Base-by-base conservation (phyloP, 495 filamentous ascomycete genomes). In the Trichoderma orchidacearum region DNA sequence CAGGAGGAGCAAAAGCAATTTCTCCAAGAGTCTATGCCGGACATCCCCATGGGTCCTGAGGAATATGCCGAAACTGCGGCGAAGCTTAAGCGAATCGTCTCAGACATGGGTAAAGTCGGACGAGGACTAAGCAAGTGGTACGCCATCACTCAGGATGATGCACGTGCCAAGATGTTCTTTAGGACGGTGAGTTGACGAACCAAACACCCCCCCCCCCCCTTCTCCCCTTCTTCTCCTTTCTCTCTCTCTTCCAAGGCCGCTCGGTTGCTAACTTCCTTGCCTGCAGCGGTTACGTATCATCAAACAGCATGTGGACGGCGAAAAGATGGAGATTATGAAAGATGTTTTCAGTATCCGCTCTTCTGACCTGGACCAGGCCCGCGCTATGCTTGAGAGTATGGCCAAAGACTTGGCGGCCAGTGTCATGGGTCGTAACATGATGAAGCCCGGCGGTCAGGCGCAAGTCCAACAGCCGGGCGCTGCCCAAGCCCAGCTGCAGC, bases 321-420 rank as follows among this genome's bases (percentile, higher is more conserved):
- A 81, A 0, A 79, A 74, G 25, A 68, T 74, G 75, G 63, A 65
- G 5, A 60, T 62, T 8, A 66, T 77, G 2, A 80, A 77, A 55
- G 78, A 82, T 8, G 63, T 74, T 11, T 78, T 88, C 36, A 82
- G 82, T 0, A 70, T 91, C 2, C 62, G 65, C n/a, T 70, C 72
- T 0, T 62, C 76, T 5, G 81, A 86, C 31, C 57, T 90, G 27
- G 74, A 80, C 13, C 64, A 70, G 13, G 67, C 74, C 25, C 71
- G 76, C 15, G 62, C 62, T 34, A 75, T 80, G 63, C 66, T 75
- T 8, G 66, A 70, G 53, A 61, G 59, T 51, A 75, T 73, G 60
- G 59, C 56, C 17, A 63, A 63, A 25, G 70, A 73, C 32, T 45
- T 68, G 25, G 34, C 64, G 7, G 35, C 29, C 3, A 56, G 31